These are phyloP conservation scores for Nectriaceae sp. DNA, from an alignment of 2,329 filamentous ascomycete species.

Conservation along the genomic window DNA sequence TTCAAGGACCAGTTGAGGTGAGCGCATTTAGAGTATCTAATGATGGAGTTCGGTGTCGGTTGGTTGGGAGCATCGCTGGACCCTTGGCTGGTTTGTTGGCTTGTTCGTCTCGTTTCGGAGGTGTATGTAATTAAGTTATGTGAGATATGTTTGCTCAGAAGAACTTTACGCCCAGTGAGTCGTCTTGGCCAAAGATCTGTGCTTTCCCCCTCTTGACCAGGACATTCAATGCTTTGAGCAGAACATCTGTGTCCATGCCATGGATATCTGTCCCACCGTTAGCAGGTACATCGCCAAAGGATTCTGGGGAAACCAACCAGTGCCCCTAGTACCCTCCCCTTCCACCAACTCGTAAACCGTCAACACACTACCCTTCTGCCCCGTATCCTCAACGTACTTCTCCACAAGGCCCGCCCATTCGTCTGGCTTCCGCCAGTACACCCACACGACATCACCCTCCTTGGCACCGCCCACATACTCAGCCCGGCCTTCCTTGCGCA, in stretches of 20 bases:
- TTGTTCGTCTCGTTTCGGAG: neutral
- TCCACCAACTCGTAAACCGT: conserved; percentile 91
- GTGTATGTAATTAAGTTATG: conserved; percentile 18
- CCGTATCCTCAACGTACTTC: conserved; percentile 83
- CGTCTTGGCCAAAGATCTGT: conserved; percentile 88
- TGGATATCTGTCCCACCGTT: conserved; percentile 66
- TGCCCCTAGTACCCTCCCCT: conserved; percentile 75
- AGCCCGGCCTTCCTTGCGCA: conserved; percentile 60
- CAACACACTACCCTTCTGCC: conserved; percentile 83
- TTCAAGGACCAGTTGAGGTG: conserved; percentile 30
- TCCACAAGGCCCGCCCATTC: conserved; percentile 86
- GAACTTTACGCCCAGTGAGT: conserved; percentile 93
- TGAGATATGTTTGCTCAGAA: conserved; percentile 59
- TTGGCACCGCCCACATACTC: conserved; percentile 61
- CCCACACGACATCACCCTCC: conserved; percentile 57
- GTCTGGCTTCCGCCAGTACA: conserved; percentile 85
- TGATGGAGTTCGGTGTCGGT: conserved; percentile 21
- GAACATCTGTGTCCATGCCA: conserved; percentile 81
- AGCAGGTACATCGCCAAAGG: conserved; percentile 3
- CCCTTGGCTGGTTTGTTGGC: conserved; percentile 8
- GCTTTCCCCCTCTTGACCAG: conserved; percentile 90
- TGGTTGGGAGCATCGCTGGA: conserved; percentile 9
- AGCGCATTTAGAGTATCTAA: conserved; percentile 10
- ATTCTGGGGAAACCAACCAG: conserved; percentile 50
- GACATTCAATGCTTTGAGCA: conserved; percentile 76